Base-by-base conservation (phyloP, 345 rosid genomes). In the Lenwebbia sp. region DNA sequence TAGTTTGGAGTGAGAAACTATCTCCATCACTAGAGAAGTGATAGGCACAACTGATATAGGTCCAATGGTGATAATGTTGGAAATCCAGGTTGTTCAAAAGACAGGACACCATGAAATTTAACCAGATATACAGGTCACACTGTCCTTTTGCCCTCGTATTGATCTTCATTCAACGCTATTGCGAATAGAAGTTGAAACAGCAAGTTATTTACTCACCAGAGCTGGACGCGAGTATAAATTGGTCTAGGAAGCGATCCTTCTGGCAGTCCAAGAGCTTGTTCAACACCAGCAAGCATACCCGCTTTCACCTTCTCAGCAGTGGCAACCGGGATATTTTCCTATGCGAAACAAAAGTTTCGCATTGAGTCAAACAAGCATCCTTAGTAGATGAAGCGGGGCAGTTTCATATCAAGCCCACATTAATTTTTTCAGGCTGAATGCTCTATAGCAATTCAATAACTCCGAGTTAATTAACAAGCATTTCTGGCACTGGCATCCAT, bases 281-380 rank as follows among this genome's bases (percentile, higher is more conserved):
- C 96, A 33, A 94, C 95, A 47, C 98, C 98, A 82, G 90, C 92
- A 58, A 96, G 93, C 99, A 97, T 95, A 49, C 89, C 93, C 30
- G 89, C 60, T 89, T 89, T 95, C 87, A 96, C 98, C 91, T 90
- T 97, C 88, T 95, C 96, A 21, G 93, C 90, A 19, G 96, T 97
- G 76, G 92, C 93, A 58, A 85, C 90, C 21, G 99, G 98, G 13
- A 96, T 93, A 70, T 94, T 95, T 92, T 97, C 99, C 98, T 95
- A 60, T n/a, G 49, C 55, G 6, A 52, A 14, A 83, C 62, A 86
- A 51, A 49, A 49, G 53, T 41, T 28, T 37, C 21, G 57, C 1
- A 1, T 70, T 0, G 0, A 33, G 25, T 70, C 81, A 70, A 37
- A 37, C 47, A 19, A 0, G 47, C 81, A 37, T 37, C 26, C 7